phyloP scores from a whole-genome alignment of 2,329 filamentous ascomycete species.

The Fusarium sp. region DNA sequence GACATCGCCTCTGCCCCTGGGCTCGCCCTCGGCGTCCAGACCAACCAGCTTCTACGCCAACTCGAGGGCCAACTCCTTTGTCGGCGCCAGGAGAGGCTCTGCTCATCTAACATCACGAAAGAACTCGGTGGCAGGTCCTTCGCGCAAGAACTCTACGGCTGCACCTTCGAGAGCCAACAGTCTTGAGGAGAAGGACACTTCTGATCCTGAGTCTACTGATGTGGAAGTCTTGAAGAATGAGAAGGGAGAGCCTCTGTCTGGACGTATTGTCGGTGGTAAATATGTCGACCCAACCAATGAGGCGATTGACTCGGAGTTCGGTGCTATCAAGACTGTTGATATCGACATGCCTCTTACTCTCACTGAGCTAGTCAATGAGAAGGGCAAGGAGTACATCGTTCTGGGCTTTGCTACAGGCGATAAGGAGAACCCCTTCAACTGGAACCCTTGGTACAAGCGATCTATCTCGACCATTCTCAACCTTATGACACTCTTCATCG shows the following conservation, averaged over 20 bases:
- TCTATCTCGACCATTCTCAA: slow-evolving; percentile 45
- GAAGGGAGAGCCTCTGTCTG: slow-evolving; percentile 28
- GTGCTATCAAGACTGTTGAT: slow-evolving; percentile 41
- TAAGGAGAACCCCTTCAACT: slow-evolving; percentile 45
- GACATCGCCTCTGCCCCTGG: slow-evolving; percentile 36
- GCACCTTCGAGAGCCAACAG: slow-evolving; percentile 21
- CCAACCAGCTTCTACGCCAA: slow-evolving; percentile 44
- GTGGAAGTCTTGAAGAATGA: slow-evolving; percentile 37
- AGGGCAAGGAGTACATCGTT: slow-evolving; percentile 43
- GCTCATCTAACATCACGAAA: slow-evolving; percentile 18
- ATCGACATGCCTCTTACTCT: slow-evolving; percentile 43
- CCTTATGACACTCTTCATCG: slow-evolving; percentile 44
- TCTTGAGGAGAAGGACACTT: slow-evolving; percentile 21
- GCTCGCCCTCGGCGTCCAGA: slow-evolving; percentile 38
- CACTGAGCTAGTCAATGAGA: slow-evolving; percentile 35
- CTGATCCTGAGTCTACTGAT: slow-evolving; percentile 37
- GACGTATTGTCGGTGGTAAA: slow-evolving; percentile 43
- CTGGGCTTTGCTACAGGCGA: slow-evolving; percentile 43
- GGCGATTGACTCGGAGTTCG: slow-evolving; percentile 33
- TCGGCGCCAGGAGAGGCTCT: slow-evolving; percentile 32
- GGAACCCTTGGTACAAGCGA: slow-evolving; percentile 47
- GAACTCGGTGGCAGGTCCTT: slow-evolving; percentile 27
- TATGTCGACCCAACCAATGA: slow-evolving; percentile 38
- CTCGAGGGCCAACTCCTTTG: slow-evolving; percentile 41
- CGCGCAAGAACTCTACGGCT: slow-evolving; percentile 25